Base-by-base conservation (phyloP, 1,139 yeast genomes). In the Torulaspora globosa region DNA sequence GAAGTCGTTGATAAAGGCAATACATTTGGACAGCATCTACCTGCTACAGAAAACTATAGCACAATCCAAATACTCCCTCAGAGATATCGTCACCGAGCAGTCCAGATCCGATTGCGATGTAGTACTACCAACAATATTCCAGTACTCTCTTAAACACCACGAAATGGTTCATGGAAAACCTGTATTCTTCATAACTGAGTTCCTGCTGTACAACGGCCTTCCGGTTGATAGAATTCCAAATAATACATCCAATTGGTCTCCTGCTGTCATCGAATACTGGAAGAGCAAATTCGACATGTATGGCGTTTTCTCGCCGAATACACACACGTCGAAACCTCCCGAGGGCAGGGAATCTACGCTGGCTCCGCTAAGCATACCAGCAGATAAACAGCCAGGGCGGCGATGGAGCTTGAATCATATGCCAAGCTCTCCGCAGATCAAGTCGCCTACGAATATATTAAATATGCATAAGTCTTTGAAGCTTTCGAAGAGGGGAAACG, bases 161-260 rank as follows among this genome's bases (percentile, higher is more conserved):
- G 46, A 58, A 50, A 57, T 61, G 10, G 52, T 56, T 1, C 48
- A 57, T 1, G 54, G 55, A 7, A 49, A 63, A 60, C 54, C 76
- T 53, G 45, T 74, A 46, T 89, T 83, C 65, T 82, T 84, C n/a
- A 69, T 85, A 18, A 80, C 95, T 0, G 96, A 89, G 59, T 70
- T 87, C 31, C 68, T 90, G 11, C 57, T 83, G 3, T 72, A 84
- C 51, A 85, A 86, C 62, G 94, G 95, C 5, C 40, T 61, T 28
- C 51, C 53, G 5, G 56, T 11, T 74, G 63, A 59, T 29, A 43
- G 46, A 16, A 10, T 49, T 23, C 51, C 54, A n/a, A 18, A 43
- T 31, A 41, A 50, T 10, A 31, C 46, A n/a, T 16, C 36, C 5
- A 32, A 38, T 6, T 49, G 52, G 40, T 41, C 57, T 12, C 43